Conservation (phyloP, 768 basidiomycete genomes). For the Leccinum aurantiacum region DNA sequence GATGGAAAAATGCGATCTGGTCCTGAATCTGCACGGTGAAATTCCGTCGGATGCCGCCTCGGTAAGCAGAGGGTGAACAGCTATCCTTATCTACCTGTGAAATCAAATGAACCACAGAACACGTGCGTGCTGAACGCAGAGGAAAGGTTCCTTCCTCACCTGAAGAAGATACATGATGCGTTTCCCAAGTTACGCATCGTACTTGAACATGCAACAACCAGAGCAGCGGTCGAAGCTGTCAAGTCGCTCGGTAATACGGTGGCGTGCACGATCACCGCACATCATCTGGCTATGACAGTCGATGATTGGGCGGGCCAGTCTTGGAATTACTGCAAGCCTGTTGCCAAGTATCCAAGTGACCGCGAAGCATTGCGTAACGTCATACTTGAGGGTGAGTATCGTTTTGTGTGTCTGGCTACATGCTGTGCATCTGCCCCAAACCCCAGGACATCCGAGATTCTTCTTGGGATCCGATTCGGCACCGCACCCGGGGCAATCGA, state of each 20-base stretch:
- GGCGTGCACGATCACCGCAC: slow-evolving; percentile 95
- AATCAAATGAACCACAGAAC: slow-evolving; percentile 49
- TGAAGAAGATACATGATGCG: slow-evolving; percentile 71
- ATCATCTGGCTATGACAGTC: slow-evolving; percentile 91
- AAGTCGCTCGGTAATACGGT: slow-evolving; percentile 78
- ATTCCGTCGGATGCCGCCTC: slow-evolving; percentile 79
- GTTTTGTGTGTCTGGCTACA: background rate
- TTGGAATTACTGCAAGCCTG: slow-evolving; percentile 96
- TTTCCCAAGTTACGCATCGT: slow-evolving; percentile 95
- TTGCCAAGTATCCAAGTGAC: slow-evolving; percentile 95
- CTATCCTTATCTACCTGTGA: background rate
- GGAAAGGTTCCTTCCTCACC: slow-evolving; percentile 82
- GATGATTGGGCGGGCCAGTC: slow-evolving; percentile 97
- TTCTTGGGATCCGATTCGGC: slow-evolving; percentile 98
- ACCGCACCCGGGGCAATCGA: slow-evolving; percentile 74
- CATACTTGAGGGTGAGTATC: slow-evolving; percentile 62
- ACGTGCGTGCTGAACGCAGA: slow-evolving; percentile 95
- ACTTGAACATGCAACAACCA: slow-evolving; percentile 94
- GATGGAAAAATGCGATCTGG: slow-evolving; percentile 93
- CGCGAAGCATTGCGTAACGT: slow-evolving; percentile 77
- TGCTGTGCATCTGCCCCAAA: background rate
- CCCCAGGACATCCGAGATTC: slow-evolving; percentile 83
- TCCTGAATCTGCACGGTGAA: slow-evolving; percentile 96
- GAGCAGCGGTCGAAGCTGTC: slow-evolving; percentile 86
- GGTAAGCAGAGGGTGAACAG: slow-evolving; percentile 36